phyloP scores from a whole-genome alignment of 2,329 filamentous ascomycete genomes.

The Microcyclosporella mali region DNA sequence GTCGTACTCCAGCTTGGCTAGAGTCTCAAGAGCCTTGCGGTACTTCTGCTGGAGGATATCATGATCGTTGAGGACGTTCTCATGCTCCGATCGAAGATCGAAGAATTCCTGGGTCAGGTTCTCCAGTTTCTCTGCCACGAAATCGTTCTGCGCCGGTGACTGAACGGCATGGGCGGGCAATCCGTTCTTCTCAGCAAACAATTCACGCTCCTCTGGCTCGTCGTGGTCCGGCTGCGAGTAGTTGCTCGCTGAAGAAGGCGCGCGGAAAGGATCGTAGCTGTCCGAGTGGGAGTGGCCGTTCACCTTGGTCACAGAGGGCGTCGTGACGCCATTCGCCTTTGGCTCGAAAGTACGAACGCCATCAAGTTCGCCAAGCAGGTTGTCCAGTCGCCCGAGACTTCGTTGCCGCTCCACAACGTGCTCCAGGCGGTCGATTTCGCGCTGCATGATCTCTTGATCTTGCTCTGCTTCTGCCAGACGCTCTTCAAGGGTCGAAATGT shows the following conservation, averaged over 20 bases:
- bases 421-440: constrained; percentile 88
- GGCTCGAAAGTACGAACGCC: constrained; percentile 12
- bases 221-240: constrained; percentile 13
- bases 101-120: constrained; percentile 85
- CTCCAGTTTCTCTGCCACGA: constrained; percentile 88
- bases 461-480: constrained; percentile 92
- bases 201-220: constrained; percentile 15
- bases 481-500: constrained; percentile 94
- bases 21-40: constrained; percentile 72
- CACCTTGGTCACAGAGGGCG: constrained; percentile 9
- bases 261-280: constrained; percentile 22
- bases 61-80: constrained; percentile 66
- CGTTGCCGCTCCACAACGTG: constrained; percentile 93
- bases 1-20: constrained; percentile 70
- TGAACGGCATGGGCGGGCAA: constrained; percentile 30
- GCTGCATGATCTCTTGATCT: constrained; percentile 92
- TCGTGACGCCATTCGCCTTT: constrained; percentile 13
- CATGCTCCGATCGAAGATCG: constrained; percentile 84
- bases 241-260: constrained; percentile 6
- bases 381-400: constrained; percentile 90
- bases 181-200: constrained; percentile 7
- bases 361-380: constrained; percentile 83
- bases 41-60: constrained; percentile 82
- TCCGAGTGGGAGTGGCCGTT: constrained; percentile 22
- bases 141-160: constrained; percentile 73